Conservation (phyloP, 2,329 filamentous ascomycete species). For the Aspergillus brunneoviolaceus region DNA sequence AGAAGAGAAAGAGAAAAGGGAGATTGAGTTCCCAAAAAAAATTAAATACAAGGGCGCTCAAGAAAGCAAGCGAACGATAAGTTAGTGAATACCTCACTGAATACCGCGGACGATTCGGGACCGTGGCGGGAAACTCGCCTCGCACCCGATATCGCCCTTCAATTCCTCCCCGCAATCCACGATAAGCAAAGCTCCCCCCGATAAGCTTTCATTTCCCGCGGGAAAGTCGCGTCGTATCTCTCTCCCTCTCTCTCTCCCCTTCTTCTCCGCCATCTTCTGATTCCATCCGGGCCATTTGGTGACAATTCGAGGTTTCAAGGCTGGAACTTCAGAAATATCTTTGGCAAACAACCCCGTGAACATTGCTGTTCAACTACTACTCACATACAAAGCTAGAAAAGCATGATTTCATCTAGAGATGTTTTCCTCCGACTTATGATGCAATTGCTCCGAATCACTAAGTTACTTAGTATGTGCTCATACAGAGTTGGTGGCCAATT, state of each 20-base stretch:
- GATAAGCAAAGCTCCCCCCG: conserved; percentile 6
- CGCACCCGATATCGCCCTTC: conserved; percentile 11
- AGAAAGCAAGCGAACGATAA: conserved; percentile 5
- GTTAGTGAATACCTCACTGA: conserved; percentile 2
- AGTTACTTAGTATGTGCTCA: neutral
- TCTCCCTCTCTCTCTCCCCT: neutral
- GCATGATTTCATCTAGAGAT: neutral
- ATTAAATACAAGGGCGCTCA: neutral
- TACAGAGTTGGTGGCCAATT: neutral
- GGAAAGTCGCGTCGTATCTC: conserved; percentile 9
- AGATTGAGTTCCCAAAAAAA: conserved; percentile 3
- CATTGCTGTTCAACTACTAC: too few species aligned
- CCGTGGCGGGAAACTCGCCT: conserved; percentile 18
- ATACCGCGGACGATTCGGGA: conserved; percentile 20
- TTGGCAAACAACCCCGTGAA: too few species aligned
- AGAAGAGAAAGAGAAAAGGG: conserved; percentile 5
- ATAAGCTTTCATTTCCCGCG: conserved; percentile 16
- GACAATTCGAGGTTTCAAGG: too few species aligned
- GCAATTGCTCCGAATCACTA: neutral
- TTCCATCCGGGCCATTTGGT: too few species aligned
- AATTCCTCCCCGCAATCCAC: conserved; percentile 1
- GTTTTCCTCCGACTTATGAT: neutral
- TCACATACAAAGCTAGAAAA: neutral
- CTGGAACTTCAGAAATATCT: too few species aligned
- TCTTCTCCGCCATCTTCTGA: too few species aligned